Base-by-base conservation (phyloP, 345 rosid genomes). In the Sisymbrium irio region DNA sequence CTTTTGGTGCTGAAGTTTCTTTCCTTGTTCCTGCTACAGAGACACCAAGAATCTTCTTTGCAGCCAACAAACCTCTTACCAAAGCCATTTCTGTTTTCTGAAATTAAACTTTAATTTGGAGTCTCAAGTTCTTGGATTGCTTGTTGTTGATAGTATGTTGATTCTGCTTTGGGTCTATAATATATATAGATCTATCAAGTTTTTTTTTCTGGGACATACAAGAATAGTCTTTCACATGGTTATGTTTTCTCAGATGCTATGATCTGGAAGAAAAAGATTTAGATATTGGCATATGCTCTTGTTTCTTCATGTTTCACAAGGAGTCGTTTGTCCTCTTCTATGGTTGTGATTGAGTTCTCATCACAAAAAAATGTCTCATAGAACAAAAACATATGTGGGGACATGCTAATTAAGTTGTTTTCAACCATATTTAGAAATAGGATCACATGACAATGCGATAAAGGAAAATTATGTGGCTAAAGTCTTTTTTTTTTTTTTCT, bases 1-100 rank as follows among this genome's bases (percentile, higher is more conserved):
- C 85, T 63, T 80, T 87, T 1, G 78, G 85, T 18, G 37, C 64
- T 54, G 64, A 63, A 32, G 45, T 59, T 50, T 12, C 47, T 59
- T 61, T 75, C 15, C 39, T 50, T 3, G 18, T 63, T 72, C 63
- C 74, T 25, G 6, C 80, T 22, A 73, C 77, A 49, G 73, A 74
- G 18, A 80, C 81, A 20, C 80, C 65, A n/a, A 73, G 15, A 35
- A 73, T 64, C 58, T 73, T 73, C 71, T 65, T 73, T 55, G 58
- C 71, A 42, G 45, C 56, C 71, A 65, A 4, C 10, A 73, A 44
- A 44, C 77, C 11, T 65, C 66, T 74, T 13, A 18, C 44, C 9
- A 57, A 36, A 65, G 66, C 44, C 72, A 74, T 62, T 62, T 19
- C 44, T 35, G 6, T 20, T 58, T 32, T 57, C 40, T 56, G 32